Evolutionary conservation across 345 rosid genomes (phyloP).

Genomic region (Ricinus communis): DNA sequence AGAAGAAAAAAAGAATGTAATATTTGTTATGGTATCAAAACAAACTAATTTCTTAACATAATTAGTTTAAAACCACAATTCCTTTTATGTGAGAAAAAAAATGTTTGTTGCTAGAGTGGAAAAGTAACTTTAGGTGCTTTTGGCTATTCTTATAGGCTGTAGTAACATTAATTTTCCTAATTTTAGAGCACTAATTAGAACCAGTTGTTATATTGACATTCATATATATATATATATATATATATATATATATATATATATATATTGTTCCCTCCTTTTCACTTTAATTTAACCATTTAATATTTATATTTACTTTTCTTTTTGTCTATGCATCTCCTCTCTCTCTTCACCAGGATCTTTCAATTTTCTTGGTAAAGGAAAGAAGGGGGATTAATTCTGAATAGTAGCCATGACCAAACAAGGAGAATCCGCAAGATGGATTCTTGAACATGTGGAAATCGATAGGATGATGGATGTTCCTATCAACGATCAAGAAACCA

Average conservation of each 20-base stretch:
- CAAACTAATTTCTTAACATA: too few relatives aligned
- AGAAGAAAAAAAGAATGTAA: too few relatives aligned
- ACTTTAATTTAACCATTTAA: neutral
- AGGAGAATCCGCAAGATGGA: conserved; percentile 46
- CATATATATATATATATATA: too few relatives aligned
- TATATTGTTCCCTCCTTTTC: conserved; percentile 8
- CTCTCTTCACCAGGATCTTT: neutral
- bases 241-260: too few relatives aligned
- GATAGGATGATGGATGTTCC: conserved; percentile 49
- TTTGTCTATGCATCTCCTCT: neutral
- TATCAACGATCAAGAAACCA: conserved; percentile 12
- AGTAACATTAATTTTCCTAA: too few relatives aligned
- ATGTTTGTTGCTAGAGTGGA: too few relatives aligned
- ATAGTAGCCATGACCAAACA: neutral
- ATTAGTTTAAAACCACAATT: too few relatives aligned
- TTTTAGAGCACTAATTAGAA: neutral
- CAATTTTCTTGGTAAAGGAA: neutral
- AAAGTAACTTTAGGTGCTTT: too few relatives aligned
- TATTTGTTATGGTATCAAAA: too few relatives aligned
- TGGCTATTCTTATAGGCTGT: too few relatives aligned
- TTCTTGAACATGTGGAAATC: conserved; percentile 55
- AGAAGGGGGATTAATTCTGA: neutral
- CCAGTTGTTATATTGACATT: neutral
- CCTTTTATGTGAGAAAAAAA: too few relatives aligned
- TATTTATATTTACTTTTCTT: neutral